phyloP scores from a whole-genome alignment of 1,284 basidiomycete genomes.

The Rhodotorula glutinis region DNA sequence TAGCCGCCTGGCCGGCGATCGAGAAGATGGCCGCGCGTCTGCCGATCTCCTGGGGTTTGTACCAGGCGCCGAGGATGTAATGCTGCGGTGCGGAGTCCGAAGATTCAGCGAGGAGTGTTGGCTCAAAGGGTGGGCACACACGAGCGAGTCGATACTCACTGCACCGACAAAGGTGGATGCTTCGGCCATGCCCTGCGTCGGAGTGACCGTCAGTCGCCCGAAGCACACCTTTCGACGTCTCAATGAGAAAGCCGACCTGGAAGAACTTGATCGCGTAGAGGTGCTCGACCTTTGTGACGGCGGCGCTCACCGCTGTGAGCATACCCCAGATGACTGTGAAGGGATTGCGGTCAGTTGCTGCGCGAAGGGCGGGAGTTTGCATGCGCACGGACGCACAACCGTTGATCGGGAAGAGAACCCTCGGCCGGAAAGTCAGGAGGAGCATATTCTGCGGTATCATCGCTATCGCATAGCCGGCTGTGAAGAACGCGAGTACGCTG shows the following conservation, averaged over 20 bases:
- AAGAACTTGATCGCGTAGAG: conserved; percentile 70
- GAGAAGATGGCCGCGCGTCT: conserved; percentile 70
- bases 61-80: conserved; percentile 17
- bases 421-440: conserved; percentile 43
- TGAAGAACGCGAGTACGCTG: conserved; percentile 50
- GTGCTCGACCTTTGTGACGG: conserved; percentile 48
- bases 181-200: conserved; percentile 59
- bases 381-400: not conserved
- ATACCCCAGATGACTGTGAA: conserved; percentile 11
- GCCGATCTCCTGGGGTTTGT: conserved; percentile 57
- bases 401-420: conserved; percentile 29
- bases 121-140: too few relatives aligned
- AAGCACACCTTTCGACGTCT: too few relatives aligned
- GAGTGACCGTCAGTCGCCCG: not conserved
- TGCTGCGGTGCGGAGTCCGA: not conserved
- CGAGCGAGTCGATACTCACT: not conserved
- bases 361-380: too few relatives aligned
- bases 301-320: conserved; percentile 34
- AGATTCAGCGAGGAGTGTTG: not conserved
- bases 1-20: conserved; percentile 59
- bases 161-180: conserved; percentile 69
- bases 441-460: conserved; percentile 45
- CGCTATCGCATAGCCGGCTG: conserved; percentile 45
- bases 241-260: conserved; percentile 47
- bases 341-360: not conserved